Conservation (phyloP, 2,329 filamentous ascomycete genomes). For the Trichophyton schoenleinii region DNA sequence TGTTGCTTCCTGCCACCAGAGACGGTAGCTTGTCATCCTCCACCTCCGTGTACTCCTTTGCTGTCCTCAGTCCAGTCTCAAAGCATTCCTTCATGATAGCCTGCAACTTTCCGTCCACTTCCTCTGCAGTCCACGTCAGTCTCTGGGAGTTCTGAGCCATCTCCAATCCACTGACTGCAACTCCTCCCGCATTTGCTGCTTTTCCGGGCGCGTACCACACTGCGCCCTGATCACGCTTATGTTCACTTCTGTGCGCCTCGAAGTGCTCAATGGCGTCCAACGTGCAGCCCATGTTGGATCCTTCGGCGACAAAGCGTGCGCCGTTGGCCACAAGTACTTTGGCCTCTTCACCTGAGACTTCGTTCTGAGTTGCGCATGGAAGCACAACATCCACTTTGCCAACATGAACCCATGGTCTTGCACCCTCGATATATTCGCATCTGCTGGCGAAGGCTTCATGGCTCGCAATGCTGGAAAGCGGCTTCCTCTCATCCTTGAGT, state of each 20-base stretch:
- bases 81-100: conserved; percentile 92
- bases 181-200: conserved; percentile 94
- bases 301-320: conserved; percentile 79
- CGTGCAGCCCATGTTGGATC: conserved; percentile 98
- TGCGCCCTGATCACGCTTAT: conserved; percentile 45
- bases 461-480: conserved; percentile 60
- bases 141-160: conserved; percentile 97
- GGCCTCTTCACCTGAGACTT: conserved; percentile 85
- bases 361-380: conserved; percentile 92
- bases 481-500: conserved; percentile 77
- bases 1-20: conserved; percentile 87
- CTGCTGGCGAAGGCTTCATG: conserved; percentile 44
- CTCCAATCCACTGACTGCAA: conserved; percentile 92
- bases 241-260: conserved; percentile 47
- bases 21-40: conserved; percentile 75
- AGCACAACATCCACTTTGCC: conserved; percentile 83
- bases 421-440: conserved; percentile 79
- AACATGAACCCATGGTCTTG: conserved; percentile 82
- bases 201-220: conserved; percentile 97
- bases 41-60: conserved; percentile 71
- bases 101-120: conserved; percentile 86
- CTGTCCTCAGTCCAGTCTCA: conserved; percentile 74
- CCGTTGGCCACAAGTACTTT: conserved; percentile 65
- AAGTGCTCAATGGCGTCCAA: conserved; percentile 90
- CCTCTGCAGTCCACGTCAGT: conserved; percentile 71